phyloP scores from a whole-genome alignment of 2,329 filamentous ascomycete genomes.

The Dothistroma septosporum region DNA sequence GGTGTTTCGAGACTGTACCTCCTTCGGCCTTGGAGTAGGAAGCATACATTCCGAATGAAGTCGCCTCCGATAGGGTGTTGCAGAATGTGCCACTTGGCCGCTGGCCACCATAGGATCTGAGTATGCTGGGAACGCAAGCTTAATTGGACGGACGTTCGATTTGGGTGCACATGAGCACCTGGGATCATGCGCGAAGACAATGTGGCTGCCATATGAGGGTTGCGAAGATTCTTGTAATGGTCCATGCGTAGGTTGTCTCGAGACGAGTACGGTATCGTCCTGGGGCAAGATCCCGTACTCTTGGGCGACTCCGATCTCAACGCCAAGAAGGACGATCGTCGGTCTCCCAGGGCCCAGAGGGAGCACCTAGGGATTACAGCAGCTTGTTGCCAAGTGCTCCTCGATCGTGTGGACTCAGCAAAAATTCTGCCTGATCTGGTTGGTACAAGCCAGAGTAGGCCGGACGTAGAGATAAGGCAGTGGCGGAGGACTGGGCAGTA shows the following conservation, averaged over 20 bases:
- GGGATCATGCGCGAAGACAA: background rate
- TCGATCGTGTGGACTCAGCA: background rate
- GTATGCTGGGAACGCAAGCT: background rate
- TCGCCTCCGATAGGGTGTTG: background rate
- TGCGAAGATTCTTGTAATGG: no score
- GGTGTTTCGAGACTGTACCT: background rate
- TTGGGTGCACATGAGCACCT: background rate
- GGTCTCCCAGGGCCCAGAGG: background rate
- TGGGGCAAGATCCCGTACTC: background rate
- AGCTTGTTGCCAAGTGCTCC: background rate
- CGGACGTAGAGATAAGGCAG: constrained; percentile 10
- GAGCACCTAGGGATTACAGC: background rate
- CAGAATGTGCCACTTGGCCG: background rate
- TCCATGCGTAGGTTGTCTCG: background rate
- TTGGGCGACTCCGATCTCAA: background rate
- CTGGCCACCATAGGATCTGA: background rate
- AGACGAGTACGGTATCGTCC: background rate
- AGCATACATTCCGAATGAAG: background rate
- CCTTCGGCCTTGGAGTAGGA: background rate
- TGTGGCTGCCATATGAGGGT: background rate
- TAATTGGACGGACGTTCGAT: background rate
- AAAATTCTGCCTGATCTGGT: background rate
- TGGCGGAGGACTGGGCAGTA: constrained; percentile 9
- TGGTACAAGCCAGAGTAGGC: background rate
- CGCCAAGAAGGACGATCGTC: background rate